These are phyloP conservation scores for Russula ochroleuca DNA, from an alignment of 768 basidiomycete species.

Conservation along the genomic window DNA sequence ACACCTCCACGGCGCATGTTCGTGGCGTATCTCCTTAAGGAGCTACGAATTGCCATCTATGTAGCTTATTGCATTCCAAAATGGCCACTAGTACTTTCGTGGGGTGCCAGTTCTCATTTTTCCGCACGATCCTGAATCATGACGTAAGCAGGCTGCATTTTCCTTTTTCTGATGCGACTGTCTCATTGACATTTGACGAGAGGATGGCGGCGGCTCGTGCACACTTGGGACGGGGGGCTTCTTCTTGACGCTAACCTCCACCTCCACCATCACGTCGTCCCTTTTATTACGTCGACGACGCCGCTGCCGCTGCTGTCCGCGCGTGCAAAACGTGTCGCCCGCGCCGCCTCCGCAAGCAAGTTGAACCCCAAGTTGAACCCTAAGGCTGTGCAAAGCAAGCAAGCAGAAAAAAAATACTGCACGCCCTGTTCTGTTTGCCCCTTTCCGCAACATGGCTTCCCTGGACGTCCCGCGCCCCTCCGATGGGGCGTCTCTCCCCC, in stretches of 20 bases:
- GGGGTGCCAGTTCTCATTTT: not conserved
- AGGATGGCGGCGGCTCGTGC: not conserved
- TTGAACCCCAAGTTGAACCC: too few relatives aligned
- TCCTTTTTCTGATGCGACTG: constrained; percentile 21
- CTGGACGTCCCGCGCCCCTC: constrained; percentile 6
- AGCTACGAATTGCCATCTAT: not conserved
- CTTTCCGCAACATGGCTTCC: constrained; percentile 13
- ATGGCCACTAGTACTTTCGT: not conserved
- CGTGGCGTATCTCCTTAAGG: not conserved
- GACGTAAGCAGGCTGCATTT: constrained; percentile 20
- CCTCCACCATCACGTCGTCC: not conserved
- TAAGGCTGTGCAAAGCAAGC: too few relatives aligned
- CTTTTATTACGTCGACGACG: not conserved
- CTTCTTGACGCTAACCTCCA: constrained; percentile 13
- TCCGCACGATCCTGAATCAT: not conserved
- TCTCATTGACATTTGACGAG: not conserved
- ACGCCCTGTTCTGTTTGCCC: not conserved
- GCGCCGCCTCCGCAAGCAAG: not conserved
- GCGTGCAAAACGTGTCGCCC: constrained; percentile 1
- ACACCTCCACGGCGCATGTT: not conserved
- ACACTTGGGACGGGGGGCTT: not conserved
- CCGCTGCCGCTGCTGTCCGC: not conserved
- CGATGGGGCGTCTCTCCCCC: constrained; percentile 1
- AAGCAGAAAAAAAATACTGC: not conserved
- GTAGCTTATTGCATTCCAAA: not conserved